Evolutionary conservation across 495 filamentous ascomycete genomes (phyloP).

Genomic region (Copromyces sp.): DNA sequence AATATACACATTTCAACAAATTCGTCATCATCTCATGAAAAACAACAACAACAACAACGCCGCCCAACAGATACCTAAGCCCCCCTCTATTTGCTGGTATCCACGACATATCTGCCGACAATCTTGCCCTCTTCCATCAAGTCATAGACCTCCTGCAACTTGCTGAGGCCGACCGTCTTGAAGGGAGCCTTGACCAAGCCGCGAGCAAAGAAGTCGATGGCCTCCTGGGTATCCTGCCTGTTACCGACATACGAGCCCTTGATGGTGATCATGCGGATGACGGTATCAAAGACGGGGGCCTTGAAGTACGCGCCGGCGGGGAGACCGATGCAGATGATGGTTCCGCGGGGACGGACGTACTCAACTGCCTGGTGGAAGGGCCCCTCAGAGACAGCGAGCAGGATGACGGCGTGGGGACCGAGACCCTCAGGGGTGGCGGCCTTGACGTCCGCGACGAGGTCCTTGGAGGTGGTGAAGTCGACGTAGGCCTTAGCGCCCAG

Average conservation of each 20-base stretch:
- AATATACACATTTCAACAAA: not conserved
- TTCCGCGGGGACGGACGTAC: constrained; percentile 71
- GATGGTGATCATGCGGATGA: constrained; percentile 81
- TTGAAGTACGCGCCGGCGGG: constrained; percentile 67
- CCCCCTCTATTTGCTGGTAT: constrained; percentile 41
- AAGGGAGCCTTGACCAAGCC: constrained; percentile 79
- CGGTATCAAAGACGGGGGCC: constrained; percentile 77
- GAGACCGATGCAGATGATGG: constrained; percentile 76
- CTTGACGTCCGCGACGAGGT: constrained; percentile 78
- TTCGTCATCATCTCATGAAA: not conserved
- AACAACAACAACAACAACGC: not conserved
- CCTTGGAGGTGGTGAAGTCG: constrained; percentile 62
- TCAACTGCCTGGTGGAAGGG: constrained; percentile 85
- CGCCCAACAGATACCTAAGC: not conserved
- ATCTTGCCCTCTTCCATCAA: constrained; percentile 70
- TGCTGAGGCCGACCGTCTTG: constrained; percentile 68
- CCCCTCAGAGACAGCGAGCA: constrained; percentile 77
- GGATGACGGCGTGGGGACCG: constrained; percentile 78
- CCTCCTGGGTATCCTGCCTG: constrained; percentile 72
- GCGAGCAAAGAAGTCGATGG: constrained; percentile 75
- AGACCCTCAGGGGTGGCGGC: constrained; percentile 63
- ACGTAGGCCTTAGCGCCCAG: constrained; percentile 65
- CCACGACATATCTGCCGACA: constrained; percentile 79
- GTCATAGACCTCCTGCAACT: constrained; percentile 68
- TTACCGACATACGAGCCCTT: constrained; percentile 91